Percentiles rank a stretch among this genome's conserved stretches.
Evolutionary conservation across 305 asterid species (phyloP).

Genomic region (Solanum hybrid): DNA sequence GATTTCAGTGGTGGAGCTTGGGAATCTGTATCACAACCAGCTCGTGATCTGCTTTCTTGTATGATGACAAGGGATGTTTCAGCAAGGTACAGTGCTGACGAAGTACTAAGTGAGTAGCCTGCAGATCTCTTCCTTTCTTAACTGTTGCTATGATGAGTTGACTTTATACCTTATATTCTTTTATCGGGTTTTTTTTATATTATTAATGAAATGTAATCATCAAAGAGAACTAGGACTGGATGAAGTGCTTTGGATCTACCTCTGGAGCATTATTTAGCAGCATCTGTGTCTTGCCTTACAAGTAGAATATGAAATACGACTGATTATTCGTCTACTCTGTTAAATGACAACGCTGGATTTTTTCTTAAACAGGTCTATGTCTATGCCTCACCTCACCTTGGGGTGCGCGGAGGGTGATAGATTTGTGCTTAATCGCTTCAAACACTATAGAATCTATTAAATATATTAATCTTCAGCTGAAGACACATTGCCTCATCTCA

Average conservation of each 20-base stretch:
- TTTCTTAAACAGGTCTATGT: background rate
- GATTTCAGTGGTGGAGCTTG: constrained; percentile 55
- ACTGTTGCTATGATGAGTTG: constrained; percentile 5
- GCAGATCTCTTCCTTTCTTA: background rate
- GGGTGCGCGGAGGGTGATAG: background rate
- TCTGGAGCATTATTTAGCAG: background rate
- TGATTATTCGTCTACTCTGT: background rate
- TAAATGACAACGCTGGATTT: background rate
- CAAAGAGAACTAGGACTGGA: background rate
- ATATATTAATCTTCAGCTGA: background rate
- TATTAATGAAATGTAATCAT: background rate
- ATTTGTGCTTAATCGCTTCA: background rate
- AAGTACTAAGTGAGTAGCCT: constrained; percentile 64
- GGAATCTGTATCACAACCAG: constrained; percentile 63
- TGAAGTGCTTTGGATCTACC: background rate
- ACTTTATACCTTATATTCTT: background rate
- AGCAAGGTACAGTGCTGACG: constrained; percentile 54
- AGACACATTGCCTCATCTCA: background rate
- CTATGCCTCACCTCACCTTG: background rate
- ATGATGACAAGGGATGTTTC: constrained; percentile 59
- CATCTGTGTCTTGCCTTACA: background rate
- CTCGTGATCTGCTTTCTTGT: constrained; percentile 60
- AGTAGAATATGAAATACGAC: background rate
- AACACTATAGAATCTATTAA: background rate
- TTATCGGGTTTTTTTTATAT: background rate